A percentile compares a stretch with the other conserved stretches of the same genome.
Evolutionary conservation across 495 filamentous ascomycete species (phyloP).

Genomic region (Penicillium antarcticum): DNA sequence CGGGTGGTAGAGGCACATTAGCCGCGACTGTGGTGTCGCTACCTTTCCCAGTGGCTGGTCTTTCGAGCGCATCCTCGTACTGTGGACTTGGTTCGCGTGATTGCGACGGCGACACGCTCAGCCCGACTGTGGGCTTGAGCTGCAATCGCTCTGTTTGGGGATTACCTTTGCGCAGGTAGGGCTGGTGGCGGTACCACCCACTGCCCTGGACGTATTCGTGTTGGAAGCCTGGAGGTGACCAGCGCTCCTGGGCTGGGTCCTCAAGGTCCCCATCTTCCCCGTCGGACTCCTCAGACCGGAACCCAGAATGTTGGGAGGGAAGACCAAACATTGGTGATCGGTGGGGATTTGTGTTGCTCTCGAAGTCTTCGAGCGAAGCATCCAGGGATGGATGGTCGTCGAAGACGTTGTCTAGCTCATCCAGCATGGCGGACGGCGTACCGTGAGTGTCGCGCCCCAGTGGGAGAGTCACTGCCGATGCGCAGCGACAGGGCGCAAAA

Average conservation of each 20-base stretch:
- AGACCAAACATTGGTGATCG: slow-evolving; percentile 55
- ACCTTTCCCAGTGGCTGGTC: slow-evolving; percentile 12
- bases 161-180: slow-evolving; percentile 38
- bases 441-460: slow-evolving; percentile 22
- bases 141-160: slow-evolving; percentile 23
- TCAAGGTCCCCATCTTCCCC: slow-evolving; percentile 36
- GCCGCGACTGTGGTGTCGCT: slow-evolving; percentile 55
- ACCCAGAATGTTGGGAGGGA: slow-evolving; percentile 74
- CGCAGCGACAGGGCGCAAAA: slow-evolving; percentile 20
- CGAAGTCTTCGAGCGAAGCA: slow-evolving; percentile 76
- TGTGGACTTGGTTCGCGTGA: slow-evolving; percentile 54
- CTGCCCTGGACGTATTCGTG: slow-evolving; percentile 45
- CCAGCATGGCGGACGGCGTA: slow-evolving; percentile 46
- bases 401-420: slow-evolving; percentile 50
- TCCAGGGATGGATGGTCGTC: slow-evolving; percentile 69
- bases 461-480: slow-evolving; percentile 10
- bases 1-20: slow-evolving; percentile 52
- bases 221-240: slow-evolving; percentile 59
- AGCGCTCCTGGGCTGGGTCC: slow-evolving; percentile 36
- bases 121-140: slow-evolving; percentile 40
- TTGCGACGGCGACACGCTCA: slow-evolving; percentile 41
- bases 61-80: slow-evolving; percentile 53
- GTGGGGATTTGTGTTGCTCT: slow-evolving; percentile 49
- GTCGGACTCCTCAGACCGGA: slow-evolving; percentile 63
- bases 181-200: slow-evolving; percentile 61